phyloP scores from a whole-genome alignment of 176 grass and related monocot genomes.

The Ampelocalamus luodianensis region DNA sequence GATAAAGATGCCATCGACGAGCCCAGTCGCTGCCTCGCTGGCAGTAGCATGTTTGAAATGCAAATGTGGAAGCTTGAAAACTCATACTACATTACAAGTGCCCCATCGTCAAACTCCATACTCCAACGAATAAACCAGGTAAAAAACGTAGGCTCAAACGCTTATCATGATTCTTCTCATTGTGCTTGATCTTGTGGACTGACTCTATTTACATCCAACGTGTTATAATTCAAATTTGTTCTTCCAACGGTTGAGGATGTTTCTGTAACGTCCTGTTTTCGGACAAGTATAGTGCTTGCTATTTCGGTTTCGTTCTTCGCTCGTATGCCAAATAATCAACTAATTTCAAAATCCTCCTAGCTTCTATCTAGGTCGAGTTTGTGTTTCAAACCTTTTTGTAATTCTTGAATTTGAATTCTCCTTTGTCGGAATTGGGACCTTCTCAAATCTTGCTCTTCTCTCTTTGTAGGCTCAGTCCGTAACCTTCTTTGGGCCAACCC shows the following conservation, averaged over 20 bases:
- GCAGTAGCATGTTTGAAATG: not conserved
- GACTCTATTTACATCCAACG: not conserved
- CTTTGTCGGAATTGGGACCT: too few relatives aligned
- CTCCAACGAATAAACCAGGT: not conserved
- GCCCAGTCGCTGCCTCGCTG: not conserved
- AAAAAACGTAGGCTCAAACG: not conserved
- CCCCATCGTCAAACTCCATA: not conserved
- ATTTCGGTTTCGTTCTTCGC: too few relatives aligned
- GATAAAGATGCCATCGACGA: not conserved
- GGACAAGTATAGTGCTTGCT: too few relatives aligned
- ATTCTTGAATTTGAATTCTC: too few relatives aligned
- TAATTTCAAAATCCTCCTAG: too few relatives aligned
- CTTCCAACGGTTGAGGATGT: not conserved
- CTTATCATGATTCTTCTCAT: not conserved
- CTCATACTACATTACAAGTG: not conserved
- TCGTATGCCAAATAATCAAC: too few relatives aligned
- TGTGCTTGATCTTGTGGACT: not conserved
- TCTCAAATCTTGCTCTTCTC: too few relatives aligned
- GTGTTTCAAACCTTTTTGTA: too few relatives aligned
- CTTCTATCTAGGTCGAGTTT: too few relatives aligned
- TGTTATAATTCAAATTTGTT: not conserved
- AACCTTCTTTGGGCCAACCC: too few relatives aligned
- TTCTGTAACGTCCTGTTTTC: too few relatives aligned
- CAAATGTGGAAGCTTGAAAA: slow-evolving; percentile 14
- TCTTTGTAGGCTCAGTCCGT: too few relatives aligned